Conservation (phyloP, 2,329 filamentous ascomycete genomes). For the Neoarthrinium moseri region DNA sequence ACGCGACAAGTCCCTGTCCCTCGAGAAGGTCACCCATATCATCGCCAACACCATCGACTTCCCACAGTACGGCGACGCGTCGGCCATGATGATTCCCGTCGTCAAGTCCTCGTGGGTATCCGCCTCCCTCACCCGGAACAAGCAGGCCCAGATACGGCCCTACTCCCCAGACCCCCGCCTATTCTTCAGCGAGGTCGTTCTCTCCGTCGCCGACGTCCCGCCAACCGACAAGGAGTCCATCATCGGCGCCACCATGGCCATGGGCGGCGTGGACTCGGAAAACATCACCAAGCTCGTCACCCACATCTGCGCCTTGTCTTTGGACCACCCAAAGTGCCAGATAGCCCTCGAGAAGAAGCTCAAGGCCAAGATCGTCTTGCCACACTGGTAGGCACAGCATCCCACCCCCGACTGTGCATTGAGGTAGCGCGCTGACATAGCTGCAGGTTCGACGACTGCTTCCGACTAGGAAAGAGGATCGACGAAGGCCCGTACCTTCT, state of each 20-base stretch:
- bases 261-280: constrained; percentile 79
- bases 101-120: constrained; percentile 81
- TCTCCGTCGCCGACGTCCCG: constrained; percentile 83
- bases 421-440: neutral
- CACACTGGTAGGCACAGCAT: constrained; percentile 70
- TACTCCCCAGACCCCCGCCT: constrained; percentile 89
- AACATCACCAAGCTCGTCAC: constrained; percentile 74
- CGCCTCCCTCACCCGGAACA: constrained; percentile 65
- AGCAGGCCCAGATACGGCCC: constrained; percentile 74
- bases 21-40: constrained; percentile 53
- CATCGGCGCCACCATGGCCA: constrained; percentile 80
- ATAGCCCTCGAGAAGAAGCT: constrained; percentile 63
- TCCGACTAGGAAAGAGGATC: constrained; percentile 88
- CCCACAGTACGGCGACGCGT: constrained; percentile 74
- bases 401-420: neutral
- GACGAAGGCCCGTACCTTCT: constrained; percentile 83
- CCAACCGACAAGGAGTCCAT: constrained; percentile 88
- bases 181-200: constrained; percentile 81
- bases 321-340: constrained; percentile 71
- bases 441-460: constrained; percentile 88
- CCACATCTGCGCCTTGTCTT: constrained; percentile 80
- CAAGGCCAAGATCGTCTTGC: constrained; percentile 80
- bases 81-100: constrained; percentile 78
- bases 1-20: constrained; percentile 46
- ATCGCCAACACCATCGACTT: constrained; percentile 82